Evolutionary conservation across 371 early-diverging fungal species (phyloP).

Genomic region (Syncephalis plumigaleata): DNA sequence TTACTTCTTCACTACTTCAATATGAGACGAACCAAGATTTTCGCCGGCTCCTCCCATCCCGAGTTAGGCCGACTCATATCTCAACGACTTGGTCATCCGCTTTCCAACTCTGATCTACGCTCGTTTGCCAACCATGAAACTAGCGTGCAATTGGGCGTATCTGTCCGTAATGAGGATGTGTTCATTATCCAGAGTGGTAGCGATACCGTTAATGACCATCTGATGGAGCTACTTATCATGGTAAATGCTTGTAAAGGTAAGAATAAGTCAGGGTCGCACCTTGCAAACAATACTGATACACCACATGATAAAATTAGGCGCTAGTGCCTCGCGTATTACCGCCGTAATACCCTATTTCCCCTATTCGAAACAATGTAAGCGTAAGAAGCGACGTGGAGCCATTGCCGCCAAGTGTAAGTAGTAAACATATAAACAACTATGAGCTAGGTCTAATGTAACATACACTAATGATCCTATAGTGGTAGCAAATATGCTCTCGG

Average conservation of each 20-base stretch:
- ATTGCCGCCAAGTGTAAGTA: constrained; percentile 83
- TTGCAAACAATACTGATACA: too few relatives aligned
- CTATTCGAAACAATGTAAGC: constrained; percentile 91
- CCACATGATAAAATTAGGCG: background rate
- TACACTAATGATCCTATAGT: constrained; percentile 22
- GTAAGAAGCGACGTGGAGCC: constrained; percentile 85
- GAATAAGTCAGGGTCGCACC: too few relatives aligned
- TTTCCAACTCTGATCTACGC: constrained; percentile 52
- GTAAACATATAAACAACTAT: too few relatives aligned
- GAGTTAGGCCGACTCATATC: constrained; percentile 69
- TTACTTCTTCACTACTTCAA: too few relatives aligned
- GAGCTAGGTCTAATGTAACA: background rate
- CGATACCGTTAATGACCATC: constrained; percentile 75
- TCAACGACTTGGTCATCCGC: constrained; percentile 54
- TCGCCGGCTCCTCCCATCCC: constrained; percentile 88
- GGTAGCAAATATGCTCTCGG: constrained; percentile 86
- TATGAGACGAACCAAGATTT: constrained; percentile 80
- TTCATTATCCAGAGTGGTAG: constrained; percentile 92
- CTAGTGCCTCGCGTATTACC: constrained; percentile 12
- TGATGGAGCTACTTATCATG: constrained; percentile 94
- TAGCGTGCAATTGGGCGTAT: constrained; percentile 46
- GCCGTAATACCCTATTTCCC: constrained; percentile 92
- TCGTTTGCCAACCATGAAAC: constrained; percentile 64
- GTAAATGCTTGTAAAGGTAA: constrained; percentile 73
- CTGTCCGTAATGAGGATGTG: constrained; percentile 91